phyloP scores from a whole-genome alignment of 257 asterid species.

The Nicotiana benthamiana region DNA sequence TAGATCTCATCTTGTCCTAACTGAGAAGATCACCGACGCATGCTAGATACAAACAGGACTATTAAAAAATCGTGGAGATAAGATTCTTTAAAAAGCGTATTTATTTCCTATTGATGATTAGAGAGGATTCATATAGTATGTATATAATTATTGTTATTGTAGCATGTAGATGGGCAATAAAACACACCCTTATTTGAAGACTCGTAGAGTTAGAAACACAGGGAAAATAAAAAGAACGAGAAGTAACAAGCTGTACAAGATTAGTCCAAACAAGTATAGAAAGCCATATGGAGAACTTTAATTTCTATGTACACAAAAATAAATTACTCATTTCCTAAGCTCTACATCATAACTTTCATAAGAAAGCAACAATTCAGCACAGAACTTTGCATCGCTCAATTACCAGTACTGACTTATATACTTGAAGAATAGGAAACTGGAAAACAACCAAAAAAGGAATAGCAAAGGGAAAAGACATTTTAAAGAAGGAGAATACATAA shows the following conservation, averaged over 20 bases:
- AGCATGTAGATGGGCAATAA: neutral
- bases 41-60: neutral
- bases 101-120: neutral
- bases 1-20: neutral
- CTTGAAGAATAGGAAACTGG: neutral
- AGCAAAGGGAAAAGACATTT: neutral
- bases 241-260: neutral
- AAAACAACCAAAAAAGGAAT: neutral
- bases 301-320: neutral
- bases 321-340: neutral
- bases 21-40: neutral
- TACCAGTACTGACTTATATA: neutral
- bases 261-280: neutral
- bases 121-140: neutral
- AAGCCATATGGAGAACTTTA: neutral
- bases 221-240: neutral
- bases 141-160: neutral
- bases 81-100: neutral
- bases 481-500: neutral
- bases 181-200: neutral
- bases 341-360: constrained; percentile 3
- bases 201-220: neutral
- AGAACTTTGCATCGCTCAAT: neutral
- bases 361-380: neutral
- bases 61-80: neutral